Percentiles rank a stretch among this genome's conserved stretches.
Conservation (phyloP, 148 eudicot genomes). For the Chenopodium suecicum region DNA sequence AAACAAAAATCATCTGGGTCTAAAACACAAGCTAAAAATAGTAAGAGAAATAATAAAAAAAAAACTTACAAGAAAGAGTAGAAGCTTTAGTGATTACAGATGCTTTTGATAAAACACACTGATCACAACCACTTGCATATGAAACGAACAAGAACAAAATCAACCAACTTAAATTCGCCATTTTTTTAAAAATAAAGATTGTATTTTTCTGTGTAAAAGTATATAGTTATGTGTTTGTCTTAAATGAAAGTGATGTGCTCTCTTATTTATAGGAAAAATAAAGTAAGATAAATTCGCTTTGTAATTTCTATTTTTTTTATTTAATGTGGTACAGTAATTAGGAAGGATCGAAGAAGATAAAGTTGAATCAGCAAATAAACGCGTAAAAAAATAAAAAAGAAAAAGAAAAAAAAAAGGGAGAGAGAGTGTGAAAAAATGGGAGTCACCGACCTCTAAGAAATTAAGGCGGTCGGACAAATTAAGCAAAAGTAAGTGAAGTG, state of each 20-base stretch:
- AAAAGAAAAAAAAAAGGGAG: background rate
- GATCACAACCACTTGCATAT: constrained; percentile 22
- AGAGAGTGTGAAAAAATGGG: background rate
- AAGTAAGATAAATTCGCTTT: background rate
- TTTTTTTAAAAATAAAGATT: background rate
- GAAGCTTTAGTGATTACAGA: constrained; percentile 30
- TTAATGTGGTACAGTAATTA: background rate
- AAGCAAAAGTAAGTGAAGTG: background rate
- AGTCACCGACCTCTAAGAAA: background rate
- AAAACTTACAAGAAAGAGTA: constrained; percentile 34
- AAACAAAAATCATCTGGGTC: constrained; percentile 8
- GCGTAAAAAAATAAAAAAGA: background rate
- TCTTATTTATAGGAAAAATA: constrained; percentile 18
- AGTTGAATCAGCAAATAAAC: background rate
- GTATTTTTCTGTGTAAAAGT: background rate
- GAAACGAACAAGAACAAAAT: constrained; percentile 22
- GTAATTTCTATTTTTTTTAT: background rate
- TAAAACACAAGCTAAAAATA: background rate
- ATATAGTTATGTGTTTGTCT: background rate
- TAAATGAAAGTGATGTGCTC: background rate
- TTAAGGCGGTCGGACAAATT: background rate
- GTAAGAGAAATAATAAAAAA: background rate
- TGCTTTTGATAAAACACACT: constrained; percentile 33
- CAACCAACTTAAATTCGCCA: constrained; percentile 11
- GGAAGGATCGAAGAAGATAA: constrained; percentile 11